A percentile compares a stretch with the other conserved stretches of the same genome.
phyloP scores from a whole-genome alignment of 148 eudicot species.

The Mesembryanthemum crystallinum region DNA sequence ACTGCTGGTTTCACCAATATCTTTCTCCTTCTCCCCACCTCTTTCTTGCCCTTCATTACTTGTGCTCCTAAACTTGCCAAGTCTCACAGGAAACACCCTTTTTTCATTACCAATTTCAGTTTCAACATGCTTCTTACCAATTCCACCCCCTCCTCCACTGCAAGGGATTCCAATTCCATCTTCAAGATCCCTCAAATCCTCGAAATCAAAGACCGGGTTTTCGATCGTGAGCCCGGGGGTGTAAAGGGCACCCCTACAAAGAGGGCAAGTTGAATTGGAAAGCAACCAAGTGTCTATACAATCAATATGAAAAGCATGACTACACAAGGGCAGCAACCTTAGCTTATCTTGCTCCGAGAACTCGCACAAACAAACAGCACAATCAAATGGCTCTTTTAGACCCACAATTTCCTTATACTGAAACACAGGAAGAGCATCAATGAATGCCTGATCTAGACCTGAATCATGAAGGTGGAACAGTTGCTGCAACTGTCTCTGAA shows the following conservation, averaged over 20 bases:
- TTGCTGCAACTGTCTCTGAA: constrained; percentile 66
- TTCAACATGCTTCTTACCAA: constrained; percentile 36
- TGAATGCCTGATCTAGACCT: constrained; percentile 76
- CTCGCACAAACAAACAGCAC: constrained; percentile 86
- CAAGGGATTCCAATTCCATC: constrained; percentile 35
- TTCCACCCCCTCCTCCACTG: constrained; percentile 25
- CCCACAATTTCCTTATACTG: constrained; percentile 65
- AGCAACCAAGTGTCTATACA: constrained; percentile 93
- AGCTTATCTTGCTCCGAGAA: constrained; percentile 61
- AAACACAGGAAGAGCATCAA: constrained; percentile 82
- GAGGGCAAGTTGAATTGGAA: constrained; percentile 84
- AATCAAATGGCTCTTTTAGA: constrained; percentile 79
- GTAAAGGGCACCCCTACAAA: constrained; percentile 78
- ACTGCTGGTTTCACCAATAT: constrained; percentile 74
- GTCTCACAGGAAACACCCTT: constrained; percentile 73
- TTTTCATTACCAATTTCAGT: constrained; percentile 36
- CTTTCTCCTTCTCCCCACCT: constrained; percentile 25
- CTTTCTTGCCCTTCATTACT: constrained; percentile 26
- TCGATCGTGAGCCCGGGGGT: constrained; percentile 52
- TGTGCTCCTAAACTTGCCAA: constrained; percentile 73
- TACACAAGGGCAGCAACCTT: constrained; percentile 71
- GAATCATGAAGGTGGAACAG: constrained; percentile 78
- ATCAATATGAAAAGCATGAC: constrained; percentile 88
- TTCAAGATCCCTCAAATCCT: constrained; percentile 38
- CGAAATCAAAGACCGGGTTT: constrained; percentile 63